Evolutionary conservation across 306 rosid genomes (phyloP).

Genomic region (Acacia confusa): DNA sequence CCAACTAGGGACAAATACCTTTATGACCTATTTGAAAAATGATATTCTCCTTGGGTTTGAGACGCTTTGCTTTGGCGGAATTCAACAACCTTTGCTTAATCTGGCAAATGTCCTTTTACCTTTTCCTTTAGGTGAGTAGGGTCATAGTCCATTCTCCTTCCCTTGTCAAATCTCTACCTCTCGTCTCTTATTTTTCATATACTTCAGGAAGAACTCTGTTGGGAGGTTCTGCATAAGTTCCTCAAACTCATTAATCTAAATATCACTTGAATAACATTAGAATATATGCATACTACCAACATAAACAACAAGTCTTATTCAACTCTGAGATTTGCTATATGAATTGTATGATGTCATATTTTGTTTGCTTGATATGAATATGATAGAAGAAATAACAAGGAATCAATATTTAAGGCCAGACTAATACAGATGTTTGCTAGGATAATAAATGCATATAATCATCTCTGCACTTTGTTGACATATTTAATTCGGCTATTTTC

Average conservation of each 20-base stretch:
- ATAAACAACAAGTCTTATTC: too few relatives aligned
- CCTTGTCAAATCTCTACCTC: not conserved
- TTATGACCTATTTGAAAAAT: not conserved
- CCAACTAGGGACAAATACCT: not conserved
- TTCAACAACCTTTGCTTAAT: not conserved
- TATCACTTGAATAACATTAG: not conserved
- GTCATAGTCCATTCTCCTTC: not conserved
- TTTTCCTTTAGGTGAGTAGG: not conserved
- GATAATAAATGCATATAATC: too few relatives aligned
- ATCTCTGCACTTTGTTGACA: too few relatives aligned
- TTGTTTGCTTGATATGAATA: too few relatives aligned
- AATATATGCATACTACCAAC: too few relatives aligned
- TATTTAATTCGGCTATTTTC: too few relatives aligned
- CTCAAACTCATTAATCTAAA: not conserved
- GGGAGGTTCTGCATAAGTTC: conserved; percentile 1
- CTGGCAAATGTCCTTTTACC: not conserved
- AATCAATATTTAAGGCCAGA: too few relatives aligned
- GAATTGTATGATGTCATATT: too few relatives aligned
- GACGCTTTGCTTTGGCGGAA: not conserved
- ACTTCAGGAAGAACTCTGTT: not conserved
- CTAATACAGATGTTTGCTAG: too few relatives aligned
- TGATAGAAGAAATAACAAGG: too few relatives aligned
- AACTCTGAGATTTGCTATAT: too few relatives aligned
- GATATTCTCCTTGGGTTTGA: not conserved
- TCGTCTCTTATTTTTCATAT: not conserved